Evolutionary conservation across 306 rosid genomes (phyloP).

Genomic region (Inga laurina): DNA sequence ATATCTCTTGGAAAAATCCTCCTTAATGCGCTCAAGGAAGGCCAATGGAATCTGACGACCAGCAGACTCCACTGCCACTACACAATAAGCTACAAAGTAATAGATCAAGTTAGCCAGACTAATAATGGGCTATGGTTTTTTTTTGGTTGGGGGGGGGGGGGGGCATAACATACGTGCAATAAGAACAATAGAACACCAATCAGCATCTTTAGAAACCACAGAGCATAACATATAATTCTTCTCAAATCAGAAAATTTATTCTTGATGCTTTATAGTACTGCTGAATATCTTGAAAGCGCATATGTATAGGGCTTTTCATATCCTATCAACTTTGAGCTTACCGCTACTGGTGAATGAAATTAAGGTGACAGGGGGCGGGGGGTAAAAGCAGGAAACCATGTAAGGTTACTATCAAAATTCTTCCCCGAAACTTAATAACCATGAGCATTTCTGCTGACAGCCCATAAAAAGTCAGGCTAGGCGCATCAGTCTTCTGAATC

Average conservation of each 20-base stretch:
- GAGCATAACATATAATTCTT: neutral
- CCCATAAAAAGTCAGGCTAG: neutral
- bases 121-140: neutral
- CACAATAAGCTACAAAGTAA: slow-evolving; percentile 45
- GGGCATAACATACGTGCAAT: neutral
- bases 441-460: neutral
- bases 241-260: neutral
- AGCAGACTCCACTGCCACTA: slow-evolving; percentile 42
- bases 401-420: neutral
- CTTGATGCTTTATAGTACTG: neutral
- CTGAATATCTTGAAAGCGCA: neutral
- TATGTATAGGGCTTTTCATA: neutral
- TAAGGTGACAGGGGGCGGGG: neutral
- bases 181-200: neutral
- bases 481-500: neutral
- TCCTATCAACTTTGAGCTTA: neutral
- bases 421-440: neutral
- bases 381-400: neutral
- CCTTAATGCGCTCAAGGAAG: slow-evolving; percentile 66
- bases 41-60: slow-evolving; percentile 73
- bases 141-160: neutral
- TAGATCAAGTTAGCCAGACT: neutral
- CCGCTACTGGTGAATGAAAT: neutral
- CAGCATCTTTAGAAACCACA: neutral
- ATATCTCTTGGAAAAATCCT: slow-evolving; percentile 64